Evolutionary conservation across 1,284 basidiomycete species (phyloP).

Genomic region (Ustanciosporium gigantosporum): DNA sequence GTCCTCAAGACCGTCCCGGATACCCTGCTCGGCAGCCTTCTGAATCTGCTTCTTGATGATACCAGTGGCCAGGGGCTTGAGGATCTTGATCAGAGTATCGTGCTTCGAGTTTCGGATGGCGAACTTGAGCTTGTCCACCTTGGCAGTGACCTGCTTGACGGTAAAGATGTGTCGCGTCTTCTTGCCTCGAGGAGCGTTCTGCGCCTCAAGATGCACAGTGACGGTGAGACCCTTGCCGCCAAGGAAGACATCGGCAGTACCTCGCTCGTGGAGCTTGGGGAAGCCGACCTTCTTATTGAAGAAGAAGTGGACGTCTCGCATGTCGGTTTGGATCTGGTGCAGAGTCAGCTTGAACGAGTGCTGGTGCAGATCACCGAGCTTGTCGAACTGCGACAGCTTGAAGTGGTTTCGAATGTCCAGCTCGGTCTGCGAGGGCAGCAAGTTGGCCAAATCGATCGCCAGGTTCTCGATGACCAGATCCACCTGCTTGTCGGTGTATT

Average conservation of each 20-base stretch:
- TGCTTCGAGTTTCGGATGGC: conserved; percentile 88
- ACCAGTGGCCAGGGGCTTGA: conserved; percentile 63
- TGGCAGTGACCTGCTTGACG: conserved; percentile 76
- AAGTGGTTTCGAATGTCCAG: conserved; percentile 81
- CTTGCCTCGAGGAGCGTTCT: conserved; percentile 62
- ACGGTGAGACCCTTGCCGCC: conserved; percentile 75
- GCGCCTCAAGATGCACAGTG: conserved; percentile 67
- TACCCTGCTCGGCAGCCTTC: conserved; percentile 77
- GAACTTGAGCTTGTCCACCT: conserved; percentile 83
- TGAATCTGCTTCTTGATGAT: conserved; percentile 89
- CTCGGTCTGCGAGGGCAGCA: conserved; percentile 70
- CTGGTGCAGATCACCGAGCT: conserved; percentile 44
- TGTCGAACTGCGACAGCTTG: conserved; percentile 67
- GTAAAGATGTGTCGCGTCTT: conserved; percentile 69
- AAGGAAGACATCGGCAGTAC: conserved; percentile 85
- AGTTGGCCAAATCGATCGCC: conserved; percentile 75
- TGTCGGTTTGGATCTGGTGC: conserved; percentile 89
- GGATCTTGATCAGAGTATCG: conserved; percentile 83
- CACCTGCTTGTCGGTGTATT: conserved; percentile 64
- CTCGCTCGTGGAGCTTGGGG: conserved; percentile 82
- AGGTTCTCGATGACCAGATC: conserved; percentile 83
- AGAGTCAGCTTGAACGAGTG: conserved; percentile 53
- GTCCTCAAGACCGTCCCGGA: conserved; percentile 80
- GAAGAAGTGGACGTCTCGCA: conserved; percentile 87
- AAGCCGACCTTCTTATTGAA: conserved; percentile 66